phyloP scores from a whole-genome alignment of 2,329 filamentous ascomycete genomes.

The Colletotrichum theobromicola region DNA sequence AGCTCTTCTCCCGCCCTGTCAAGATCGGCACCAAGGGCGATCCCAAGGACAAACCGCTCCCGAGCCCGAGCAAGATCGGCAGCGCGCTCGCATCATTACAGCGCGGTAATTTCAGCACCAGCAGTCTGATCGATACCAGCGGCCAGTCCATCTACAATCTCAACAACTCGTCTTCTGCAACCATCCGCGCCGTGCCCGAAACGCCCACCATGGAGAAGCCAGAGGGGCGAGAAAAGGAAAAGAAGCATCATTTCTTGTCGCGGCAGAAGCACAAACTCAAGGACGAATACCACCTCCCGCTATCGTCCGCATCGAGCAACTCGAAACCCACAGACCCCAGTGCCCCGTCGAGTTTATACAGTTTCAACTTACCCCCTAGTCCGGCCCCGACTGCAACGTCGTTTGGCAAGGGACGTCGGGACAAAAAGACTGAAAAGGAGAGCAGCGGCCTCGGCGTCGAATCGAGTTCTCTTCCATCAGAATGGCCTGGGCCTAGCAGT shows the following conservation, averaged over 20 bases:
- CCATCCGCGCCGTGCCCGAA: slow-evolving; percentile 68
- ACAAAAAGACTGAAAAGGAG: slow-evolving; percentile 79
- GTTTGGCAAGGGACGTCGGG: slow-evolving; percentile 85
- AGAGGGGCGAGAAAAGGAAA: slow-evolving; percentile 72
- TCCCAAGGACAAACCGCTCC: slow-evolving; percentile 67
- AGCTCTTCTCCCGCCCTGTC: slow-evolving; percentile 79
- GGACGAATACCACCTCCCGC: slow-evolving; percentile 73
- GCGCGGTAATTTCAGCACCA: slow-evolving; percentile 72
- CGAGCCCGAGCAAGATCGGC: slow-evolving; percentile 75
- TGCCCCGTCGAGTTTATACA: slow-evolving; percentile 79
- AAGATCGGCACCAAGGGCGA: slow-evolving; percentile 77
- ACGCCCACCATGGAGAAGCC: slow-evolving; percentile 45
- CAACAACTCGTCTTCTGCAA: slow-evolving; percentile 78
- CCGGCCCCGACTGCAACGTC: slow-evolving; percentile 67
- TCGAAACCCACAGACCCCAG: slow-evolving; percentile 77
- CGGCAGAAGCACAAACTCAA: slow-evolving; percentile 81
- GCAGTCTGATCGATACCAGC: slow-evolving; percentile 68
- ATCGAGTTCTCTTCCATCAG: slow-evolving; percentile 41
- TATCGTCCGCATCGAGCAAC: slow-evolving; percentile 79
- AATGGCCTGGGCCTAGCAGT: slow-evolving; percentile 62
- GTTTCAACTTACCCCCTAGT: slow-evolving; percentile 76
- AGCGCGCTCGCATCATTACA: slow-evolving; percentile 71
- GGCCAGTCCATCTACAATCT: slow-evolving; percentile 72
- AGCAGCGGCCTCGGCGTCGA: slow-evolving; percentile 58
- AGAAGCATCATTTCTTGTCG: slow-evolving; percentile 81